Base-by-base conservation (phyloP, 1,284 basidiomycete species). In the Fomes fomentarius region DNA sequence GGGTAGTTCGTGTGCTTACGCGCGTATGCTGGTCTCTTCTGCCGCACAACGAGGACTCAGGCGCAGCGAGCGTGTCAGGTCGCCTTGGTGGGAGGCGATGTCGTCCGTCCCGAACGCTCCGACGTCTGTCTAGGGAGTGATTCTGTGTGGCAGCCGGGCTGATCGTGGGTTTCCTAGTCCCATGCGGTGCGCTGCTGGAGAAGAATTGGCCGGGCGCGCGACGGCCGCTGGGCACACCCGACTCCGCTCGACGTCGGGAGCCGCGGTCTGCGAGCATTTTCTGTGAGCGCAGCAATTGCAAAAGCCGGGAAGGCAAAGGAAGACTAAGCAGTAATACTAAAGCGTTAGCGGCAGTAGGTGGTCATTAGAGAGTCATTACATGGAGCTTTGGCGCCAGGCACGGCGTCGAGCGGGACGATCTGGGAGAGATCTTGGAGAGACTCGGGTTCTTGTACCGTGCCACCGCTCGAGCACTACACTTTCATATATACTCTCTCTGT, bases 401-500 rank as follows among this genome's bases (percentile, higher is more conserved):
- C 43, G 50, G 50, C 19, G 38, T 31, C 19, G 37, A n/a, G 21
- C 25, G 34, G 17, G 30, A 30, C 38, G 25, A 51, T 49, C 47
- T 31, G 43, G 34, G 26, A 45, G 31, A 33, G 45, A 47, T 47
- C 45, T 47, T 33, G 45, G 34, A 26, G n/a, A 25, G 19, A 4
- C 3, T 26, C 48, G 40, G 48, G 17, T 43, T 50, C 40, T 50
- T 50, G 48, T 34, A 28, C 48, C 48, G 37, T 41, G 9, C 47
- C 28, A 40, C 38, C 47, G 19, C 7, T 17, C 17, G 57, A 51
- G 21, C 54, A 30, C 48, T 34, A 40, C 56, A 39, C 48, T 56
- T 54, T 62, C 64, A 65, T 62, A 64, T 64, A 65, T 58, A 54
- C 61, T 22, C 52, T 35, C 57, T 62, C 49, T 54, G 60, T 52